Base-by-base conservation (phyloP, 805 yeast species). In the Suhomyces faveliae region DNA sequence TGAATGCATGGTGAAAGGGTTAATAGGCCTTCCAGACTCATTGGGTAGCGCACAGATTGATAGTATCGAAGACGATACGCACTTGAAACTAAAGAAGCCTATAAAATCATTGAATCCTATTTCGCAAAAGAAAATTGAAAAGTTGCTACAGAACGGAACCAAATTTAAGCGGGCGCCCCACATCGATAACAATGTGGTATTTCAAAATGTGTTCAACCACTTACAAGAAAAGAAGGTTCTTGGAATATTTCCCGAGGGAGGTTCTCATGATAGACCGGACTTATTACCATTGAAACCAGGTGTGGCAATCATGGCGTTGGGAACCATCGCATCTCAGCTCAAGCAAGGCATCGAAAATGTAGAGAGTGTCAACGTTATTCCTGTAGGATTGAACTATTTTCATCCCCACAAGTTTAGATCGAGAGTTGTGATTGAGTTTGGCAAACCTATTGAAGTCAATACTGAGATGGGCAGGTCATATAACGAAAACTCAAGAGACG, bases 191-290 rank as follows among this genome's bases (percentile, higher is more conserved):
- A 59, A 66, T 47, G 30, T 48, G 22, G 67, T 73, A 5, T 72
- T 72, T 50, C 61, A 63, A 35, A 53, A 63, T 42, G 76, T 71
- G n/a, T 72, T 68, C 53, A 56, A 59, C 42, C 73, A 70, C 45
- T 62, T 71, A 45, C 66, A 66, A 43, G 46, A 42, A 5, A 70
- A 69, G 9, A 59, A 61, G 20, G 66, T 65, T 1, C 55, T 72
- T 46, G 77, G 76, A 2, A 68, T 71, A 12, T 72, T 72, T 47
- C 77, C 76, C 8, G 77, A 72, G 50, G 77, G 77, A 10, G 77
- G 77, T 5, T 68, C 71, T 33, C 76, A 72, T 49, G 77, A 72
- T 50, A 52, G 76, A 24, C 67, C 76, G 2, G 70, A 68, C 41
- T 63, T 72, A 43, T 60, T 71, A 35, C 77, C 77, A 13, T 59